Conservation (phyloP, 2,329 filamentous ascomycete genomes). For the Colletotrichum coccodes region DNA sequence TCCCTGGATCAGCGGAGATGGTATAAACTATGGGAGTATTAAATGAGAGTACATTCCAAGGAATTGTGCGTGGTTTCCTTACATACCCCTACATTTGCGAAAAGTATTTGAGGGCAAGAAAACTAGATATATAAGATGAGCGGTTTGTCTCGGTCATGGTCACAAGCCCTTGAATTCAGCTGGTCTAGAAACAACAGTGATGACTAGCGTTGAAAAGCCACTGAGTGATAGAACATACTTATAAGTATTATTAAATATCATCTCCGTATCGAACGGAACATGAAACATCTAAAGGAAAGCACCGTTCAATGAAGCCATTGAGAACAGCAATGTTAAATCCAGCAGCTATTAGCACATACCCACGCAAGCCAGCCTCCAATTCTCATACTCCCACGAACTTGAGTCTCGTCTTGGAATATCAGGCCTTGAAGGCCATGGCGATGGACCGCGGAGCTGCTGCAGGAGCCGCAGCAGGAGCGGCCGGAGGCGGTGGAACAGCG, state of each 20-base stretch:
- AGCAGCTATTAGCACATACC: not conserved
- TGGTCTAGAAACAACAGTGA: too few relatives aligned
- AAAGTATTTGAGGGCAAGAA: too few relatives aligned
- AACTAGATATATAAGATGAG: too few relatives aligned
- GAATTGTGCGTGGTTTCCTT: too few relatives aligned
- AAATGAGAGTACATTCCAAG: too few relatives aligned
- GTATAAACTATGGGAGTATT: too few relatives aligned
- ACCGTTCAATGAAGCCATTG: not conserved
- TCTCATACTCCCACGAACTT: not conserved
- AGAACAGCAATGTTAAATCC: conserved; percentile 12
- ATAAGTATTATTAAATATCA: not conserved
- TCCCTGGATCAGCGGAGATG: too few relatives aligned
- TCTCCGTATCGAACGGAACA: conserved; percentile 2
- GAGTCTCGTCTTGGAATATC: not conserved
- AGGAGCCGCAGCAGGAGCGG: not conserved
- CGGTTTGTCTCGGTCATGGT: too few relatives aligned
- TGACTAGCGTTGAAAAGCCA: too few relatives aligned
- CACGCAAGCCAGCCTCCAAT: not conserved
- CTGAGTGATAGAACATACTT: not conserved
- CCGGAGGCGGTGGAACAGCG: not conserved
- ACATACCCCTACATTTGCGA: too few relatives aligned
- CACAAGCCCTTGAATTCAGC: too few relatives aligned
- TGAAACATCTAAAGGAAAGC: not conserved
- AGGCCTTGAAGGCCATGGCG: conserved; percentile 8
- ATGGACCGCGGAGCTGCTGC: not conserved